Evolutionary conservation across 2,329 filamentous ascomycete species (phyloP), one percentile per base, ranked within the genome.

Genomic region (Fusarium irregulare): DNA sequence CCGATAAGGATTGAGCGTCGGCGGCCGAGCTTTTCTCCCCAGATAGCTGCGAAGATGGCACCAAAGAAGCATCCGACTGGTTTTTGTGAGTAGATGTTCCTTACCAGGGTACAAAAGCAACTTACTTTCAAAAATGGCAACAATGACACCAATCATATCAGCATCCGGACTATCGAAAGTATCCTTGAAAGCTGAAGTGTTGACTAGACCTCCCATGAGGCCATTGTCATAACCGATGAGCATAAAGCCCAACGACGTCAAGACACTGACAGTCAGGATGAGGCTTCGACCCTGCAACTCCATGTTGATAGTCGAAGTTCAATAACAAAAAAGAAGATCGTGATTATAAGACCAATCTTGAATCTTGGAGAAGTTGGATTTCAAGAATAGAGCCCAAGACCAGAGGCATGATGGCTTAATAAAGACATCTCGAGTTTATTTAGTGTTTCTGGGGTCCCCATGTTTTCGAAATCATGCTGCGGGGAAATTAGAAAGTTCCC

Each of bases 201-300:
- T 80, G 69, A 84, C 80, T 64, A 75, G 56, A 67, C 81, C 81
- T 62, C 80, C 81, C 80, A 83, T 81, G 5, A 83, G 72, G 6
- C 82, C 82, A 77, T 84, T 84, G 62, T 83, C 82, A 63, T 78
- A 84, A 21, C 83, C 83, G 44, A 85, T 84, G 37, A 85, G 77
- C 70, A 85, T 78, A 61, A 85, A 85, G 0, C 83, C 82, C 41
- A 85, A 65, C 30, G 81, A 84, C 0, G 83, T 83, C 66, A 85
- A 71, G 10, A 79, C 72, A 23, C 81, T 83, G 59, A 85, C 82
- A 20, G 81, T 78, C 23, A 79, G 68, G 23, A 85, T 75, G 23
- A 85, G 78, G 16, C 76, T 70, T 34, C 77, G 78, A 37, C 82
- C 82, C 18, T 72, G 66, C 30, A 72, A 49, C 60, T 72, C 69